Conservation (phyloP, 73 alveolate genomes). For the Halteria grandinella region DNA sequence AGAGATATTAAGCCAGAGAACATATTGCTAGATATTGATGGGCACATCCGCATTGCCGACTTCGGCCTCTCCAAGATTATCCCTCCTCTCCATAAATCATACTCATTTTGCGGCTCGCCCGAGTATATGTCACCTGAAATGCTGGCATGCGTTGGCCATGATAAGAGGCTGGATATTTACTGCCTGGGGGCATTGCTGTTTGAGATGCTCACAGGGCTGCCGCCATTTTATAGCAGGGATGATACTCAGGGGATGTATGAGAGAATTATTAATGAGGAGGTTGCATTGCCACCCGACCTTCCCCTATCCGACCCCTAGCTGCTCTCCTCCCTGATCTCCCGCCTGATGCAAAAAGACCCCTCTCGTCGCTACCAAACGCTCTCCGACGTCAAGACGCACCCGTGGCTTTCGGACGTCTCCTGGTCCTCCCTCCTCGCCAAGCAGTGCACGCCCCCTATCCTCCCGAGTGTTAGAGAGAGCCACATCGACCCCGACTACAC, state of each 20-base stretch:
- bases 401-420: constrained; percentile 39
- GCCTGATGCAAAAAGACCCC: constrained; percentile 77
- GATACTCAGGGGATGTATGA: constrained; percentile 56
- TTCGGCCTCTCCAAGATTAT: constrained; percentile 63
- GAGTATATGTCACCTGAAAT: constrained; percentile 86
- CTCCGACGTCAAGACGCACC: constrained; percentile 35
- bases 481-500: constrained; percentile 56
- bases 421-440: constrained; percentile 25
- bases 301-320: constrained; percentile 3
- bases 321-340: constrained; percentile 61
- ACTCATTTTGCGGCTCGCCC: constrained; percentile 83
- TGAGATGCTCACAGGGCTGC: constrained; percentile 86
- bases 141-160: constrained; percentile 77
- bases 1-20: constrained; percentile 86
- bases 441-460: constrained; percentile 13
- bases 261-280: constrained; percentile 39
- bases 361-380: constrained; percentile 52
- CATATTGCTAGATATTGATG: constrained; percentile 77
- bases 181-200: constrained; percentile 83
- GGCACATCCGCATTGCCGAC: constrained; percentile 76
- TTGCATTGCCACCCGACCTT: constrained; percentile 37
- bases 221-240: constrained; percentile 81
- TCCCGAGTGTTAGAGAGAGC: constrained; percentile 43
- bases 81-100: constrained; percentile 40
- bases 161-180: constrained; percentile 75